These are phyloP conservation scores for Fistulina hepatica DNA, from an alignment of 1,284 basidiomycete species.

Conservation along the genomic window DNA sequence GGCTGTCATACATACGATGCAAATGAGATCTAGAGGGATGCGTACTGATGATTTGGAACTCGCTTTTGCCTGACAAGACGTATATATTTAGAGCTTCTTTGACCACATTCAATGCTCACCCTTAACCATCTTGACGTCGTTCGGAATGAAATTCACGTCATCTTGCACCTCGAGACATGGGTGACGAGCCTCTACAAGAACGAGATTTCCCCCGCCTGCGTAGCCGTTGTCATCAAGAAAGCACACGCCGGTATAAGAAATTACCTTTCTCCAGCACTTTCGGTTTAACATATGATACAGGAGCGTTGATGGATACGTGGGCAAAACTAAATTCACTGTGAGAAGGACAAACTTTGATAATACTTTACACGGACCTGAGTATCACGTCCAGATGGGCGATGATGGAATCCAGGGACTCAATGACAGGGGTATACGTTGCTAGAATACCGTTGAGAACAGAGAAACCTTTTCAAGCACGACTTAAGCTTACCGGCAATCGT, in stretches of 20 bases:
- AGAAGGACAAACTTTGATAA: slow-evolving; percentile 1
- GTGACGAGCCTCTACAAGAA: slow-evolving; percentile 80
- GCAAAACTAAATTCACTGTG: slow-evolving; percentile 51
- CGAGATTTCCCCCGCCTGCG: slow-evolving; percentile 65
- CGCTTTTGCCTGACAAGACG: slow-evolving; percentile 46
- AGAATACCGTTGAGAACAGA: slow-evolving; percentile 6
- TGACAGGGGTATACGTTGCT: slow-evolving; percentile 86
- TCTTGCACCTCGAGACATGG: slow-evolving; percentile 97
- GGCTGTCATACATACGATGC: slow-evolving; percentile 4
- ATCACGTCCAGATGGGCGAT: slow-evolving; percentile 91
- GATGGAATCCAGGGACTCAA: slow-evolving; percentile 82
- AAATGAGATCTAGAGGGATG: slow-evolving; percentile 14
- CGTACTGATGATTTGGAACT: slow-evolving; percentile 81
- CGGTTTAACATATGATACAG: slow-evolving; percentile 83
- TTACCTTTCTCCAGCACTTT: slow-evolving; percentile 60
- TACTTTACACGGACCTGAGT: slow-evolving; percentile 45
- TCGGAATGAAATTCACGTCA: slow-evolving; percentile 90
- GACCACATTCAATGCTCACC: slow-evolving; percentile 28
- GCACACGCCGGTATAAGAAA: slow-evolving; percentile 7
- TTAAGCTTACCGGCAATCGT: slow-evolving; percentile 69
- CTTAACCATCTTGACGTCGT: slow-evolving; percentile 86
- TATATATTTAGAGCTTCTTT: slow-evolving; percentile 2
- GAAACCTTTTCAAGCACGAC: background rate
- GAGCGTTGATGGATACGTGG: slow-evolving; percentile 81
- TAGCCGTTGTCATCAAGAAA: background rate